Evolutionary conservation across 257 asterid species (phyloP).

Genomic region (Lycium ferocissimum): DNA sequence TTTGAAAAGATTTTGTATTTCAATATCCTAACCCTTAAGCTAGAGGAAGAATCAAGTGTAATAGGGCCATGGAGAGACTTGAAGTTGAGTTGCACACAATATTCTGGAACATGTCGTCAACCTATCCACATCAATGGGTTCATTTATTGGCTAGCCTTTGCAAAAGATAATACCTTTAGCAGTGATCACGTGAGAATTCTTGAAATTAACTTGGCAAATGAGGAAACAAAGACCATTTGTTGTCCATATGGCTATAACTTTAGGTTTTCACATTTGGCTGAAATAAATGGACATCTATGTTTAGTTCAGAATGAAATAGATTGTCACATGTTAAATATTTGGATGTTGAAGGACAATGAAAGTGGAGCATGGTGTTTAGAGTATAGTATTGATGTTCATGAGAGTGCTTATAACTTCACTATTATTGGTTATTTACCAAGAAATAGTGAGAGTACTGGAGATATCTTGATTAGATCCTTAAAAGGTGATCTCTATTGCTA

Average conservation of each 20-base stretch:
- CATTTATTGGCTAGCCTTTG: neutral
- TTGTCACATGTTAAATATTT: neutral
- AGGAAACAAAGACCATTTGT: neutral
- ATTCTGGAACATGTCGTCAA: neutral
- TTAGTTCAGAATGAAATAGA: neutral
- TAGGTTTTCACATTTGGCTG: neutral
- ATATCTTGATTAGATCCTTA: neutral
- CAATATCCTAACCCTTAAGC: neutral
- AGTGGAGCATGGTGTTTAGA: neutral
- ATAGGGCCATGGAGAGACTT: neutral
- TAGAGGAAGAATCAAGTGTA: neutral
- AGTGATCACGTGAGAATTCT: neutral
- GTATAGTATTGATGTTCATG: neutral
- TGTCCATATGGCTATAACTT: conserved; percentile 8
- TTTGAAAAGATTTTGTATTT: neutral
- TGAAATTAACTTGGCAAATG: conserved; percentile 19
- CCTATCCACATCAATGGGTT: neutral
- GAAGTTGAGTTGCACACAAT: neutral
- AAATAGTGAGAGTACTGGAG: neutral
- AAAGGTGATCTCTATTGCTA: neutral
- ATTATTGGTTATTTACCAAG: conserved; percentile 4
- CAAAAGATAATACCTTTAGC: neutral
- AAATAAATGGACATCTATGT: neutral
- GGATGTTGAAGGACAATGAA: neutral
- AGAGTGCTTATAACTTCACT: neutral